Conservation (phyloP, 768 basidiomycete species). For the Lentinula boryana region DNA sequence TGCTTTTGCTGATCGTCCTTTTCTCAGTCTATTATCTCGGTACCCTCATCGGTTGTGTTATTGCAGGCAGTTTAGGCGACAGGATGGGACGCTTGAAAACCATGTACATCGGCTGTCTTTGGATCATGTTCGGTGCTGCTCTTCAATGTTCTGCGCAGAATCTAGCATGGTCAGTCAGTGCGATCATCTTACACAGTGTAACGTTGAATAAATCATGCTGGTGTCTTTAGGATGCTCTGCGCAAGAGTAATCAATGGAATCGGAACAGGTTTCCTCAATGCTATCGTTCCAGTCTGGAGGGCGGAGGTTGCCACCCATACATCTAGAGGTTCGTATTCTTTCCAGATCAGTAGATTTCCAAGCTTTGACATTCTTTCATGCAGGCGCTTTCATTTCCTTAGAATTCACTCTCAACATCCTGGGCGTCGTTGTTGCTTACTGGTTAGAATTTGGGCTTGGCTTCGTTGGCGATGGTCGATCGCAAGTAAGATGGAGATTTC, state of each 20-base stretch:
- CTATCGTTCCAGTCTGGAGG: slow-evolving; percentile 39
- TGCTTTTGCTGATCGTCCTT: background rate
- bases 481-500: slow-evolving; percentile 32
- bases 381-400: slow-evolving; percentile 37
- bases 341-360: background rate
- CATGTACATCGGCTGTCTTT: slow-evolving; percentile 32
- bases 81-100: slow-evolving; percentile 34
- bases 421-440: slow-evolving; percentile 39
- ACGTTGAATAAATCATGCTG: background rate
- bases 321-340: slow-evolving; percentile 22
- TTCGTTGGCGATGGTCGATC: slow-evolving; percentile 36
- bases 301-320: slow-evolving; percentile 40
- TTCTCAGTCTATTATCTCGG: slow-evolving; percentile 34
- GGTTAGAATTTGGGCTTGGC: slow-evolving; percentile 39
- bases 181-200: background rate
- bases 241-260: slow-evolving; percentile 39
- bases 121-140: slow-evolving; percentile 35
- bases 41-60: slow-evolving; percentile 32
- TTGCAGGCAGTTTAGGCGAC: slow-evolving; percentile 35
- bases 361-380: background rate
- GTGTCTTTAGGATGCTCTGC: slow-evolving; percentile 33
- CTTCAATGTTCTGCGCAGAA: slow-evolving; percentile 38
- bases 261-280: slow-evolving; percentile 37
- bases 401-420: slow-evolving; percentile 37
- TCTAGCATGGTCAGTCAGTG: slow-evolving; percentile 26